Conservation (phyloP, 768 basidiomycete genomes). For the Cystofilobasidium macerans region DNA sequence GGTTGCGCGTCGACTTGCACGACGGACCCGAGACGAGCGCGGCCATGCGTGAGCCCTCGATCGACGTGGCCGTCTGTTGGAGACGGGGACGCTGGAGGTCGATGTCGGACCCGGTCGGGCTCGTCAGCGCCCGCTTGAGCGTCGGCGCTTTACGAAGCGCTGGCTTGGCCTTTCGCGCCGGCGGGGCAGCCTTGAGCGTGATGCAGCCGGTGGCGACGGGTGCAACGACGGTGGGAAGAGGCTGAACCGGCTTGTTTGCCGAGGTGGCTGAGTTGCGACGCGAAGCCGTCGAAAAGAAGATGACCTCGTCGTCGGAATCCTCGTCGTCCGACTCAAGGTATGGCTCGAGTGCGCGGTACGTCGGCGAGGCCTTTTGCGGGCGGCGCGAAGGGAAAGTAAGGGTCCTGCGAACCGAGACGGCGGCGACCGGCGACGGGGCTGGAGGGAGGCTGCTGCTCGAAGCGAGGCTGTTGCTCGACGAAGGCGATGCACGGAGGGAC, state of each 20-base stretch:
- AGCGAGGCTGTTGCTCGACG: not conserved
- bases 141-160: not conserved
- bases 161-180: not conserved
- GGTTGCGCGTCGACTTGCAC: not conserved
- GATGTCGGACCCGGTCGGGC: not conserved
- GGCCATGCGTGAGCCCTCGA: not conserved
- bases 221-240: not conserved
- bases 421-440: no score
- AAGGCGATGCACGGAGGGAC: not conserved
- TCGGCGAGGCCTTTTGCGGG: not conserved
- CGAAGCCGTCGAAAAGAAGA: not conserved
- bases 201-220: not conserved
- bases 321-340: slow-evolving; percentile 6
- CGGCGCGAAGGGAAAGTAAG: not conserved
- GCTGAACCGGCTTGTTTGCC: not conserved
- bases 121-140: not conserved
- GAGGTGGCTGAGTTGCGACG: not conserved
- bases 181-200: not conserved
- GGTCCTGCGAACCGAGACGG: not conserved
- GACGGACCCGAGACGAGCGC: not conserved
- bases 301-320: not conserved
- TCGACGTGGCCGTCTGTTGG: not conserved
- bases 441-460: not conserved
- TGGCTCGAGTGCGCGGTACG: not conserved
- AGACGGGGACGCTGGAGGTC: not conserved